Evolutionary conservation across 2,329 filamentous ascomycete genomes (phyloP), one percentile per base, ranked within the genome.

Genomic region (Alternaria longipes): DNA sequence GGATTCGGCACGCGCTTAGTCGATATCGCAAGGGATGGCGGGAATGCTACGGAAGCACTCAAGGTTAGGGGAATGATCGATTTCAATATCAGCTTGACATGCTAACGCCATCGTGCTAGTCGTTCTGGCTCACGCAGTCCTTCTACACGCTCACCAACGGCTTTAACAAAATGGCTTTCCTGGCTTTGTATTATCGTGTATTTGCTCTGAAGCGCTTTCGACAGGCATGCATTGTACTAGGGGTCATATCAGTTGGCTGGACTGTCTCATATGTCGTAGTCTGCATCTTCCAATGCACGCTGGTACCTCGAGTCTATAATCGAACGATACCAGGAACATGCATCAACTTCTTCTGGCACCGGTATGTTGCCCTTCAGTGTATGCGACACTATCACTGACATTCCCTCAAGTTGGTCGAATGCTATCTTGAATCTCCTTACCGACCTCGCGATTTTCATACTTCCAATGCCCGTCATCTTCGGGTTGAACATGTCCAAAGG

Each of bases 101-200:
- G 36, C 36, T 38, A 8, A 38, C 16, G n/a, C 16, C 16, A 3
- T n/a, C 5, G 16, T 8, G 1, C n/a, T 45, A 73, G 70, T 68
- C 54, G 32, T 74, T 73, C 59, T 74, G 66, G 62, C 52, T 70
- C 9, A 67, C 70, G 2, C 65, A 70, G 16, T 28, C 63, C 2
- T 71, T 73, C 59, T 73, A 73, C 59, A 68, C 57, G 7, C 59
- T 72, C 18, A 66, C 66, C 16, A 74, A 70, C 26, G 65, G 62
- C 36, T 67, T 72, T 57, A 72, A 69, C 56, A 72, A 74, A 46
- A 66, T 74, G 58, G 68, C 69, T 1, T 71, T 73, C 38, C 44
- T 74, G 2, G 62, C 65, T 7, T 54, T 74, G 4, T 73, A 72
- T 51, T 64, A 71, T 30, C 70, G 70, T n/a, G 59, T 73, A 32